Evolutionary conservation across 2,329 filamentous ascomycete genomes (phyloP).

Genomic region (Magnaporthiopsis rhizophila): DNA sequence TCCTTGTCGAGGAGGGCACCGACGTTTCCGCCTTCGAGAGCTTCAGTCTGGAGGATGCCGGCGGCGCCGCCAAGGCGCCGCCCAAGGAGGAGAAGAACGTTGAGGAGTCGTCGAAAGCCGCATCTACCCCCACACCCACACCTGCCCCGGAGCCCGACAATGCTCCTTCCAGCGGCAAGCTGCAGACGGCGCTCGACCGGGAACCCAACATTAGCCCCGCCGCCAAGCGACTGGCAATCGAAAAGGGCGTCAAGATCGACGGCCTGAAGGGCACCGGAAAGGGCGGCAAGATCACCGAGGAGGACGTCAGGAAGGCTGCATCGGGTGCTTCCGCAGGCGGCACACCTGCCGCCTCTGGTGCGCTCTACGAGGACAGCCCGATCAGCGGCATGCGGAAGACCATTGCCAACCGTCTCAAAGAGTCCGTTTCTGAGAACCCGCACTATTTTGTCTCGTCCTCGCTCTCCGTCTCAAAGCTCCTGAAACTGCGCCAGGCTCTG

Average conservation of each 20-base stretch:
- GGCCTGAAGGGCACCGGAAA: conserved; percentile 80
- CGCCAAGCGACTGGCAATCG: conserved; percentile 74
- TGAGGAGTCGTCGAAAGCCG: conserved; percentile 35
- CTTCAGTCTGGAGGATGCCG: conserved; percentile 84
- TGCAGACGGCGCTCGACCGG: conserved; percentile 79
- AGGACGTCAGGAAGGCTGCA: conserved; percentile 80
- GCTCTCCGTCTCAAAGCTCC: conserved; percentile 87
- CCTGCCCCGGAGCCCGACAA: conserved; percentile 47
- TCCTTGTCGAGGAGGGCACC: conserved; percentile 85
- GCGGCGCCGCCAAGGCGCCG: conserved; percentile 62
- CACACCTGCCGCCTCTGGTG: conserved; percentile 45
- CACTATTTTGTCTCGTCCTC: conserved; percentile 95
- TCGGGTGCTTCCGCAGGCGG: conserved; percentile 47
- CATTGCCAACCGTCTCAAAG: conserved; percentile 81
- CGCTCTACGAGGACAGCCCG: conserved; percentile 75
- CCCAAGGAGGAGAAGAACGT: conserved; percentile 59
- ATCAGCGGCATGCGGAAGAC: conserved; percentile 95
- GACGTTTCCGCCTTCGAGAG: conserved; percentile 83
- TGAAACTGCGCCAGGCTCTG: conserved; percentile 90
- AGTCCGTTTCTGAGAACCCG: conserved; percentile 89
- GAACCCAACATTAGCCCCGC: conserved; percentile 64
- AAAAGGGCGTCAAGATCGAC: conserved; percentile 72
- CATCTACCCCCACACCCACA: conserved; percentile 48
- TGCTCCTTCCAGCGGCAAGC: conserved; percentile 56
- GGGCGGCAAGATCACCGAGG: conserved; percentile 80